A percentile compares a stretch with the other conserved stretches of the same genome.
Conservation (phyloP, 1,284 basidiomycete species). For the Moesziomyces antarcticus region DNA sequence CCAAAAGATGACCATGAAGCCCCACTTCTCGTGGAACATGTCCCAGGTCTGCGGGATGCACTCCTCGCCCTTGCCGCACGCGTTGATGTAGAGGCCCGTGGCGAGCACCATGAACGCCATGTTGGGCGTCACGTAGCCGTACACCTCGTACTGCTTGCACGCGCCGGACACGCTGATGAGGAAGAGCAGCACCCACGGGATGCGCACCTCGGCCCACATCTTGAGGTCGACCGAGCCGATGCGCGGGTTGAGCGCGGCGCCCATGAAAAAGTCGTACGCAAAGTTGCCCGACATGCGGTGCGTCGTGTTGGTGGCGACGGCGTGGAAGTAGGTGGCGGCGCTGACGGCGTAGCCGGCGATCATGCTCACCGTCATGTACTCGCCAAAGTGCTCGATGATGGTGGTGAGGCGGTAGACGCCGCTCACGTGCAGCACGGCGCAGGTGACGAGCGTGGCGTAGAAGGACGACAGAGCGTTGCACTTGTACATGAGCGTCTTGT, state of each 20-base stretch:
- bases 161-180: conserved; percentile 90
- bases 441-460: conserved; percentile 85
- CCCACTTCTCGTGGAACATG: conserved; percentile 68
- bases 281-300: conserved; percentile 89
- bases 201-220: conserved; percentile 98
- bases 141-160: conserved; percentile 87
- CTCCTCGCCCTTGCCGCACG: conserved; percentile 78
- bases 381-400: conserved; percentile 96
- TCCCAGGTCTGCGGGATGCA: conserved; percentile 98
- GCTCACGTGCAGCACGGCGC: conserved; percentile 81
- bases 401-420: conserved; percentile 89
- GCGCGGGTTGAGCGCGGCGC: conserved; percentile 91
- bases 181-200: conserved; percentile 97
- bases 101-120: conserved; percentile 97
- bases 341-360: conserved; percentile 81
- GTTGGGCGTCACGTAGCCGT: conserved; percentile 93
- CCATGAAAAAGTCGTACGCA: conserved; percentile 82
- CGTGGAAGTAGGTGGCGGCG: conserved; percentile 63
- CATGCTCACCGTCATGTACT: conserved; percentile 95
- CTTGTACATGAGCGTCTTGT: conserved; percentile 93
- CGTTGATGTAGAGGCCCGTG: conserved; percentile 95
- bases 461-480: conserved; percentile 86
- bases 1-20: conserved; percentile 70
- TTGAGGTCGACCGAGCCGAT: conserved; percentile 94
- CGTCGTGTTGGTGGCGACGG: conserved; percentile 61